These are phyloP conservation scores for Parastagonospora avenae DNA, from an alignment of 2,329 filamentous ascomycete species.

Conservation along the genomic window DNA sequence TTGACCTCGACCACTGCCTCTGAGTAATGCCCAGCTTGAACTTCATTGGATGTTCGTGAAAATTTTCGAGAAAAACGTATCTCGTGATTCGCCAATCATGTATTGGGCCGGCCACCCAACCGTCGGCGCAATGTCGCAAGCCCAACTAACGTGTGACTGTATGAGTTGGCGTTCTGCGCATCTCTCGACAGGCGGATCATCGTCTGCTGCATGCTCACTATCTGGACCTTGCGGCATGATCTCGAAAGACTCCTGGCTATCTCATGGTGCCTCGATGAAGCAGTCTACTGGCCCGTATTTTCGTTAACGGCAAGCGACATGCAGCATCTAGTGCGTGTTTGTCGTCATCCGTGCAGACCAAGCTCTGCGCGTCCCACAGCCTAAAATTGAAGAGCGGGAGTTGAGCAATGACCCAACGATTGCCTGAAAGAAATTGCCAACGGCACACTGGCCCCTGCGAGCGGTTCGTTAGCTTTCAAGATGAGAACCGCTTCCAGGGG, in stretches of 20 bases:
- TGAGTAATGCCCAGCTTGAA: too few species aligned
- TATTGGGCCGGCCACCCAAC: conserved; percentile 6
- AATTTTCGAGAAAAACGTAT: too few species aligned
- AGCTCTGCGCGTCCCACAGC: conserved; percentile 39
- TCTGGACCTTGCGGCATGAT: conserved; percentile 1
- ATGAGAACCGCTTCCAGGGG: conserved; percentile 17
- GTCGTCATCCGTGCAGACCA: conserved; percentile 43
- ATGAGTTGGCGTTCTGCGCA: conserved; percentile 35
- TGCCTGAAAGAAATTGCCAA: conserved; percentile 31
- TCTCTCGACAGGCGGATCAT: conserved; percentile 13
- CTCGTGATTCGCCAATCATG: too few species aligned
- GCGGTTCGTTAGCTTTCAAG: conserved; percentile 15
- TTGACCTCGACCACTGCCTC: too few species aligned
- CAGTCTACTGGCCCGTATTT: conserved; percentile 32
- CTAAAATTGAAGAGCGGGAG: conserved; percentile 41
- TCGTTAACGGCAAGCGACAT: conserved; percentile 29
- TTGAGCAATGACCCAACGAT: conserved; percentile 37
- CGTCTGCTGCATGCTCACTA: conserved; percentile 5
- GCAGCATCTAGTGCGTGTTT: conserved; percentile 29
- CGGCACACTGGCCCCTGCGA: conserved; percentile 22
- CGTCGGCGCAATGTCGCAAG: conserved; percentile 14
- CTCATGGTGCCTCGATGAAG: conserved; percentile 25
- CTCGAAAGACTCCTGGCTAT: conserved; percentile 5
- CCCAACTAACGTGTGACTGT: conserved; percentile 12
- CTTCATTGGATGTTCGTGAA: too few species aligned